Evolutionary conservation across 768 basidiomycete species (phyloP), one percentile per base, ranked within the genome.

Genomic region (Tylopilus plumbeoviolaceoides): DNA sequence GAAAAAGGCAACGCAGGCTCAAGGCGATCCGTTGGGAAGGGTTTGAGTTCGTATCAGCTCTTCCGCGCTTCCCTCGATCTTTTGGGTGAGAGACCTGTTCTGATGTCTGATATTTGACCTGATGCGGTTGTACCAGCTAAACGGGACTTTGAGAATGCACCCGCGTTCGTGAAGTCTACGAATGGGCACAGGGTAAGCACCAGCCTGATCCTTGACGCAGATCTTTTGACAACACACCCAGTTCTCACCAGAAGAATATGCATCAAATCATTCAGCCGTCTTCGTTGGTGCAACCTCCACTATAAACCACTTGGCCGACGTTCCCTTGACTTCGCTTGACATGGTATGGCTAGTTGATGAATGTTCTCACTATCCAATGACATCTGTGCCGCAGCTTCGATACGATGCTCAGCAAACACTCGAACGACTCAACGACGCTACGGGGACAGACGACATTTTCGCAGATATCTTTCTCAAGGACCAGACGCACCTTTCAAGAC

Each of bases 31-130:
- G 63, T 95, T 3, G 95, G 91, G 6, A 81, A 78, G 51, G 89
- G 92, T 2, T 65, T 98, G 59, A 94, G 91, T 55, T 89, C 90
- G 20, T 97, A 95, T 70, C 93, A 95, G 64, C 75, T 95, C 27
- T 87, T 98, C 68, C 82, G 87, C 59, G 91, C 89, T 31, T 85
- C 83, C 1, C 71, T 95, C 59, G 90, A 94, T 65, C 86, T 94
- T 62, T 66, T 98, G 21, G 81, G 93, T 93, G 63, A 57, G 85
- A 27, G 21, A 15, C 14, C 51, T 35, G 27, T 23, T 44, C 41
- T 25, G 43, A 4, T 12, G 20, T 44, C 23, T 36, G 18, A 6
- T n/a, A 28, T 50, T 5, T 3, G 7, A 33, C 27, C 48, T 67
- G 11, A 69, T 55, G 38, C 48, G 11, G 33, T 36, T 39, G 12